Evolutionary conservation across 179 eudicot species (phyloP), one percentile per base, ranked within the genome.

Genomic region (Spinacia oleracea): DNA sequence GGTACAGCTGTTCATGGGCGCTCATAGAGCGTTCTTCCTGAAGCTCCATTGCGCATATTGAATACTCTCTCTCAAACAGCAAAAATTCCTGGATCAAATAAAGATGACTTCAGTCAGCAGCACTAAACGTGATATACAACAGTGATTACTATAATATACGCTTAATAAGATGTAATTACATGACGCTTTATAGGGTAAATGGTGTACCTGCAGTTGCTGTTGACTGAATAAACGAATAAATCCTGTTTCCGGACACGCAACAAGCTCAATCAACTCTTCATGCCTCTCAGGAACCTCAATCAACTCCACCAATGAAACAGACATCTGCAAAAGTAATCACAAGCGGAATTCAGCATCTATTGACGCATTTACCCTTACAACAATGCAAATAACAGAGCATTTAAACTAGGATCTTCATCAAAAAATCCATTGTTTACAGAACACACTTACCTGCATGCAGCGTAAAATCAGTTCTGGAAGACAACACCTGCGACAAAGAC

Each of bases 401-500:
- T n/a, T n/a, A n/a, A 48, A 53, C 65, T 63, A 76, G 38, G 29
- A 14, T 63, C 58, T 70, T 29, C 45, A 45, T 32, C 27, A 64
- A 42, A 29, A 45, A 29, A 5, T 55, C n/a, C 60, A 62, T 38
- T 62, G 55, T 16, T 46, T 40, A 25, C 27, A 71, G 72, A 43
- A 64, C 60, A 27, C n/a, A 15, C 60, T 75, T 86, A 93, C 98
- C 97, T 93, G 97, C 98, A 95, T 91, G 75, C 91, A 93, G 9
- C 98, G 89, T 72, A 95, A 91, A 85, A 89, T 81, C 68, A 93
- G 73, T 86, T 95, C 98, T 14, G 98, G 98, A 84, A 95, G 89
- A 82, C 98, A 95, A 79, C 98, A 95, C 82, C 92, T 86, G 70
- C 98, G 94, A 64, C 98, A 95, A 77, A 95, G 93, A 58, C 98